Evolutionary conservation across 805 yeast species (phyloP).

Genomic region (Wickerhamiella qilinensis): DNA sequence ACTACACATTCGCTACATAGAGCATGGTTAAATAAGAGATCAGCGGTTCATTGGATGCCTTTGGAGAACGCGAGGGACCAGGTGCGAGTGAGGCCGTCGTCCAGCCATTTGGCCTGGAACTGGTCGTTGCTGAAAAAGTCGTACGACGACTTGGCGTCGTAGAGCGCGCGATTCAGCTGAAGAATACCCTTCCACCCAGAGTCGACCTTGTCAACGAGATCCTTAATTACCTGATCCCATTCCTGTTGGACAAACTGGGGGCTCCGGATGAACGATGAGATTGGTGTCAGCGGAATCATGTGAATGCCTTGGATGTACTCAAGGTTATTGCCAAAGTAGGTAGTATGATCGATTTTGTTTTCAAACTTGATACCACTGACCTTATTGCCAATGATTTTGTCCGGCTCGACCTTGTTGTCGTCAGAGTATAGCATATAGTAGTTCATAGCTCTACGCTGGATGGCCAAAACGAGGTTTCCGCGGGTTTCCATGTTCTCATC

Average conservation of each 20-base stretch:
- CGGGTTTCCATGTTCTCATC: conserved; percentile 37
- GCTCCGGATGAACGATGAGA: conserved; percentile 38
- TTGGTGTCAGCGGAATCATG: conserved; percentile 58
- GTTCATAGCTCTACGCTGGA: conserved; percentile 39
- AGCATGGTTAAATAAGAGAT: background rate
- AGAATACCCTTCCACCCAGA: conserved; percentile 56
- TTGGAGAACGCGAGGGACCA: conserved; percentile 61
- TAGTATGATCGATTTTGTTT: conserved; percentile 56
- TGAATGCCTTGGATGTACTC: conserved; percentile 67
- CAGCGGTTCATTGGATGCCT: conserved; percentile 22
- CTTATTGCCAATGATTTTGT: conserved; percentile 35
- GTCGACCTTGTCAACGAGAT: conserved; percentile 27
- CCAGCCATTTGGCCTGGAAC: conserved; percentile 41
- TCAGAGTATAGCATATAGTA: conserved; percentile 35
- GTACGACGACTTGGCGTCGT: conserved; percentile 46
- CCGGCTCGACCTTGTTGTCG: conserved; percentile 36
- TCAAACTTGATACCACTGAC: conserved; percentile 59
- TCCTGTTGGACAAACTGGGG: conserved; percentile 36
- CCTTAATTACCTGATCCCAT: conserved; percentile 37
- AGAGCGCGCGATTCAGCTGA: conserved; percentile 53
- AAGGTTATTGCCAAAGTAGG: conserved; percentile 45
- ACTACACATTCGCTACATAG: background rate
- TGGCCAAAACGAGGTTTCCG: conserved; percentile 41
- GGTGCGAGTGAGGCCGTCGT: conserved; percentile 66
- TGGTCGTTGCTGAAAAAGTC: conserved; percentile 36